Conservation (phyloP, 2,329 filamentous ascomycete species). For the Microdochium bolleyi region DNA sequence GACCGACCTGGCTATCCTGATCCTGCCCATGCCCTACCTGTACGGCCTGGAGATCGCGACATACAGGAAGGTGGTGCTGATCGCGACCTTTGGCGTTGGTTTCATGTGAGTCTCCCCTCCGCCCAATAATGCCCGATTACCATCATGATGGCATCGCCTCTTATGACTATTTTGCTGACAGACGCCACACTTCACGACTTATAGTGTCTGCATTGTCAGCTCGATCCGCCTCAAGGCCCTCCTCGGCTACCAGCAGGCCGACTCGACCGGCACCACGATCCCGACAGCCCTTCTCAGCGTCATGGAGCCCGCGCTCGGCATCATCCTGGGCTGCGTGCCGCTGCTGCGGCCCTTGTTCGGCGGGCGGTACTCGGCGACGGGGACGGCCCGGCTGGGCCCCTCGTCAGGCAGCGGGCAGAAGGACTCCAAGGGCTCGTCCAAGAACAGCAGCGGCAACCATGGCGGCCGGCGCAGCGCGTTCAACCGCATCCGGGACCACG, state of each 20-base stretch:
- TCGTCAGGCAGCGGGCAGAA: not conserved
- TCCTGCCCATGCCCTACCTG: constrained; percentile 22
- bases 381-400: constrained; percentile 6
- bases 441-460: constrained; percentile 6
- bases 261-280: constrained; percentile 24
- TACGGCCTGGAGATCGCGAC: constrained; percentile 18
- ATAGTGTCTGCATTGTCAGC: constrained; percentile 18
- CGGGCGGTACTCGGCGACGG: constrained; percentile 9
- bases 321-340: constrained; percentile 29
- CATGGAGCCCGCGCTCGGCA: constrained; percentile 28
- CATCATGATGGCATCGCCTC: no score
- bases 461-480: constrained; percentile 7
- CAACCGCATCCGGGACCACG: constrained; percentile 11
- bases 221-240: constrained; percentile 24
- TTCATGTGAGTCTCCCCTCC: constrained; percentile 16
- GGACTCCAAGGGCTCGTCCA: constrained; percentile 4
- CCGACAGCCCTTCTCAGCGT: constrained; percentile 25
- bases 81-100: constrained; percentile 22
- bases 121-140: no score
- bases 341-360: constrained; percentile 29
- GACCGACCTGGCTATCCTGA: constrained; percentile 21
- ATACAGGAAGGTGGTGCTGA: constrained; percentile 19
- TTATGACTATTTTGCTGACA: not conserved
- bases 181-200: constrained; percentile 12
- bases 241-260: constrained; percentile 20